phyloP scores from a whole-genome alignment of 2,329 filamentous ascomycete genomes.

The Ophiostoma novo-ulmi region DNA sequence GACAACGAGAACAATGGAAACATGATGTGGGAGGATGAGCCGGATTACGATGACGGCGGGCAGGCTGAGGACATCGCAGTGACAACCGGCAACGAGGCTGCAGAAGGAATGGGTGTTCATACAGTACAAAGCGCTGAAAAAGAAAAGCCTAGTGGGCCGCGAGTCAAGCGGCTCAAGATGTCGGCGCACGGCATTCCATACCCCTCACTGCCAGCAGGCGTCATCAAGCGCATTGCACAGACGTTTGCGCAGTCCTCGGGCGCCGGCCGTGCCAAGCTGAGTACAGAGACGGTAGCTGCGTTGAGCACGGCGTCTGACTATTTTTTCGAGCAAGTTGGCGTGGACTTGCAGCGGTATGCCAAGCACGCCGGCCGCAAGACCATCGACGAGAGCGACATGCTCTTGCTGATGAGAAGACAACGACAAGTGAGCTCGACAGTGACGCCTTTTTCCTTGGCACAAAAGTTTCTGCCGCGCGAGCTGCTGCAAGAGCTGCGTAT shows the following conservation, averaged over 20 bases:
- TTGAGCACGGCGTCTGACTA: slow-evolving; percentile 79
- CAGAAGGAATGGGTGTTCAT: background rate
- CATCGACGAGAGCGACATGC: slow-evolving; percentile 78
- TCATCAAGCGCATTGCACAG: slow-evolving; percentile 69
- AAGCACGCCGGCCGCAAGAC: slow-evolving; percentile 76
- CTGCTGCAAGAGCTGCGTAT: slow-evolving; percentile 77
- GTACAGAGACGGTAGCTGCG: slow-evolving; percentile 65
- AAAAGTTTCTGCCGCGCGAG: slow-evolving; percentile 75
- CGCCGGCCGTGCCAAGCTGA: slow-evolving; percentile 62
- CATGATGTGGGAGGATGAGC: slow-evolving; percentile 22
- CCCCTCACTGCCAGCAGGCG: slow-evolving; percentile 64
- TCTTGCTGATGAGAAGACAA: slow-evolving; percentile 77
- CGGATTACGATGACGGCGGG: background rate
- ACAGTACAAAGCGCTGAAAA: background rate
- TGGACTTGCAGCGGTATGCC: slow-evolving; percentile 74
- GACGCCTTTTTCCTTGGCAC: slow-evolving; percentile 81
- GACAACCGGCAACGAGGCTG: background rate
- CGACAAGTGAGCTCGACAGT: slow-evolving; percentile 64
- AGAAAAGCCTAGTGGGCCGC: background rate
- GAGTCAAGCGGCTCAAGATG: slow-evolving; percentile 46
- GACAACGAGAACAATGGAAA: slow-evolving; percentile 17
- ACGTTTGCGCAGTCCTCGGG: slow-evolving; percentile 65
- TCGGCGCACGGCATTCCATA: slow-evolving; percentile 72
- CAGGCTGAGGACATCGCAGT: background rate
- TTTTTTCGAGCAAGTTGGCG: slow-evolving; percentile 84